phyloP scores from a whole-genome alignment of 495 filamentous ascomycete genomes.

The Rusavskia elegans region DNA sequence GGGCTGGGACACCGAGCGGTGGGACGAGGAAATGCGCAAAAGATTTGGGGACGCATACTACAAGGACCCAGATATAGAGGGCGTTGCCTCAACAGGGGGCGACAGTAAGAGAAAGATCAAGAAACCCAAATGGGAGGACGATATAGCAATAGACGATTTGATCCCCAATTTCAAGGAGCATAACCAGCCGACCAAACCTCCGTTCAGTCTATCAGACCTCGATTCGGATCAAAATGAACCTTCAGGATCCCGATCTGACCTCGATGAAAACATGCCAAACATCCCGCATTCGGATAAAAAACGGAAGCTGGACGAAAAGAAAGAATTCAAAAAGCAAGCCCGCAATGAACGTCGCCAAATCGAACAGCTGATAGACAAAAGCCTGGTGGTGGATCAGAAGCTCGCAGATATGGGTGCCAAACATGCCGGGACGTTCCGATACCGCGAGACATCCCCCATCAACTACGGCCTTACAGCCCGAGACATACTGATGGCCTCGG shows the following conservation, averaged over 20 bases:
- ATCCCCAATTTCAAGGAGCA: conserved; percentile 63
- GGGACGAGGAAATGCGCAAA: conserved; percentile 78
- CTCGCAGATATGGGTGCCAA: conserved; percentile 40
- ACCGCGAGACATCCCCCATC: conserved; percentile 83
- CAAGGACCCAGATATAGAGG: conserved; percentile 37
- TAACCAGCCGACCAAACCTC: conserved; percentile 30
- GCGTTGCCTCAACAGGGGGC: conserved; percentile 23
- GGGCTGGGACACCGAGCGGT: conserved; percentile 69
- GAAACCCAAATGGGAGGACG: conserved; percentile 93
- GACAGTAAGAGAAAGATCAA: conserved; percentile 49
- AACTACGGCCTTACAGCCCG: conserved; percentile 75
- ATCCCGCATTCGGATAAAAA: conserved; percentile 20
- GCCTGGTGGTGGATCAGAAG: conserved; percentile 54
- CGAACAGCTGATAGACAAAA: conserved; percentile 72
- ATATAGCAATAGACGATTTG: conserved; percentile 90
- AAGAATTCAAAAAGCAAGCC: conserved; percentile 53
- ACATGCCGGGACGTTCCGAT: conserved; percentile 51
- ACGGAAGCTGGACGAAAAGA: conserved; percentile 14
- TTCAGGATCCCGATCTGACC: conserved; percentile 12
- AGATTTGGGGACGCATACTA: conserved; percentile 85
- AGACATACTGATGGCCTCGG: conserved; percentile 84
- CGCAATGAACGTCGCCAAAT: conserved; percentile 68
- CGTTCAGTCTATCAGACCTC: conserved; percentile 36
- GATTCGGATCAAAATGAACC: conserved; percentile 32
- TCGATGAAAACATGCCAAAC: neutral